These are phyloP conservation scores for Trametes sp. DNA, from an alignment of 1,284 basidiomycete genomes.

Conservation along the genomic window DNA sequence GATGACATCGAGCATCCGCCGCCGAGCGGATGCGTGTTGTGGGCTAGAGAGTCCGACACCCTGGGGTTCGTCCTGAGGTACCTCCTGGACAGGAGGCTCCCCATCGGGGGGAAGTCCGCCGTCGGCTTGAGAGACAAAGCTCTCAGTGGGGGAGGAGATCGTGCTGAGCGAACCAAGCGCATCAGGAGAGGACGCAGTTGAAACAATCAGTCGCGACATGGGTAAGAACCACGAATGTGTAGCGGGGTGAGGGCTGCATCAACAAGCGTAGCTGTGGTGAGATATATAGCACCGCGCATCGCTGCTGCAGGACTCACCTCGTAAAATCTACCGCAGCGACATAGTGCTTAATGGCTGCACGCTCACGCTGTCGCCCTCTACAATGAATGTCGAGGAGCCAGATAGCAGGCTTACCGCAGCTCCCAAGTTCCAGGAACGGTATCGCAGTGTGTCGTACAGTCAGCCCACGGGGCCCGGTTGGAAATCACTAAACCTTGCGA, in stretches of 20 bases:
- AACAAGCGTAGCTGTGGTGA: neutral
- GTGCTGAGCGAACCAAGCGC: neutral
- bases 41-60: constrained; percentile 53
- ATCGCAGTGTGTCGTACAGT: too few relatives aligned
- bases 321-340: neutral
- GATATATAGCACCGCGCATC: neutral
- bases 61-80: neutral
- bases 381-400: neutral
- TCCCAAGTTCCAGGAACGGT: too few relatives aligned
- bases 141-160: neutral
- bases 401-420: too few relatives aligned
- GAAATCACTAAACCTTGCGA: too few relatives aligned
- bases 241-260: neutral
- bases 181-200: neutral
- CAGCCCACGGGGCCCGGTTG: too few relatives aligned
- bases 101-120: neutral
- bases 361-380: too few relatives aligned
- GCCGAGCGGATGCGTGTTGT: constrained; percentile 44
- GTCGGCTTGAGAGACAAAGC: neutral
- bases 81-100: neutral
- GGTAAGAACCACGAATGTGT: neutral
- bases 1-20: constrained; percentile 57
- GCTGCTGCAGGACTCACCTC: neutral
- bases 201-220: neutral
- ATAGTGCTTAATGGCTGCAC: too few relatives aligned